phyloP scores from a whole-genome alignment of 129 eudicot species.

The Pittosporum tobira region DNA sequence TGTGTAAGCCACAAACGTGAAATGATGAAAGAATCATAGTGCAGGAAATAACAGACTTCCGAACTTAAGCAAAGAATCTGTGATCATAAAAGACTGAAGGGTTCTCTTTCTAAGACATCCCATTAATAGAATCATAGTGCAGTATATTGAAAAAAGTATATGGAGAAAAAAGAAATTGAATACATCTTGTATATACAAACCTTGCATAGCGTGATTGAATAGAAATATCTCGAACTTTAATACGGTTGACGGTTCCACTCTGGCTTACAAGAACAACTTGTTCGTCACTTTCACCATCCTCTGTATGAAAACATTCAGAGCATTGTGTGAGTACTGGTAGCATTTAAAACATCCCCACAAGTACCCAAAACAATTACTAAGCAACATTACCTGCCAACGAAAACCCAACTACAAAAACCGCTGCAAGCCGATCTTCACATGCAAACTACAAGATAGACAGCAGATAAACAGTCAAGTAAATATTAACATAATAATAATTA shows the following conservation, averaged over 20 bases:
- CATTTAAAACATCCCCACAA: neutral
- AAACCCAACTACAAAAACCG: constrained; percentile 91
- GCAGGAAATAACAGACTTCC: no score
- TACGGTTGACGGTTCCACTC: constrained; percentile 86
- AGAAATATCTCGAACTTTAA: constrained; percentile 82
- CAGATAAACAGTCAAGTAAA: constrained; percentile 3
- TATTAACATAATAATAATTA: no score
- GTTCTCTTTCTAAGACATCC: no score
- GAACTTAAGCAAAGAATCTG: no score
- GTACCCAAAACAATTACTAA: neutral
- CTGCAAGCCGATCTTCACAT: constrained; percentile 71
- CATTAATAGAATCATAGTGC: no score
- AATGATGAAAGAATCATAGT: neutral
- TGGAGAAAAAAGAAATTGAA: neutral
- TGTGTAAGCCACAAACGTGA: neutral
- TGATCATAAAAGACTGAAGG: no score
- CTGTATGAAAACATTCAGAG: constrained; percentile 29
- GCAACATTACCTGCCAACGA: constrained; percentile 55
- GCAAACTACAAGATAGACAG: constrained; percentile 44
- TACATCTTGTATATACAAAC: constrained; percentile 23
- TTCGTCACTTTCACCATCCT: constrained; percentile 96
- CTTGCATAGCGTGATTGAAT: constrained; percentile 77
- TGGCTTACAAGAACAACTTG: constrained; percentile 95
- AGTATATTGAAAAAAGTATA: no score
- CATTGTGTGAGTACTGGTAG: neutral